A percentile compares a stretch with the other conserved stretches of the same genome.
Evolutionary conservation across 805 yeast species (phyloP).

Genomic region (Ogataea haglerorum): DNA sequence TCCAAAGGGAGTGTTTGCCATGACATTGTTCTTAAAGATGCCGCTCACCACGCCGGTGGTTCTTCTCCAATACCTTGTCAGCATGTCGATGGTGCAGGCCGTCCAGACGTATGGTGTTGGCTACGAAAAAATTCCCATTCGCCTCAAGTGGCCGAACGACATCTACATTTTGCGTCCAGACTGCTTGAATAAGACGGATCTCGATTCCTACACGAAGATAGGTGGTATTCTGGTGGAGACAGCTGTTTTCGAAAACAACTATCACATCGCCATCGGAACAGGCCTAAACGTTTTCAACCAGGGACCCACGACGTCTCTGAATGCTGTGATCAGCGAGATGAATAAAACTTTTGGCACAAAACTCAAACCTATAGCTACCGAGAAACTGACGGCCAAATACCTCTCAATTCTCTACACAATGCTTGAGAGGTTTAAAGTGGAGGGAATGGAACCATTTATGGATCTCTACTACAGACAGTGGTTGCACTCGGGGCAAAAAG

Average conservation of each 20-base stretch:
- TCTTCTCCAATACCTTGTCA: slow-evolving; percentile 80
- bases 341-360: slow-evolving; percentile 46
- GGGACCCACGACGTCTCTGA: slow-evolving; percentile 92
- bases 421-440: slow-evolving; percentile 50
- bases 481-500: slow-evolving; percentile 78
- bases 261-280: slow-evolving; percentile 73
- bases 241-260: slow-evolving; percentile 55
- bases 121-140: slow-evolving; percentile 71
- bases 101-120: slow-evolving; percentile 49
- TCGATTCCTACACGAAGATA: slow-evolving; percentile 56
- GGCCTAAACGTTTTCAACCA: slow-evolving; percentile 81
- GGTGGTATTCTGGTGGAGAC: slow-evolving; percentile 86
- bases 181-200: slow-evolving; percentile 32
- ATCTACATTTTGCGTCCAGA: slow-evolving; percentile 72
- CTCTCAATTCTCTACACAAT: slow-evolving; percentile 63
- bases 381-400: slow-evolving; percentile 61
- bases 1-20: slow-evolving; percentile 88
- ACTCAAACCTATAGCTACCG: slow-evolving; percentile 34
- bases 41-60: slow-evolving; percentile 61
- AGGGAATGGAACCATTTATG: slow-evolving; percentile 69
- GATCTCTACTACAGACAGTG: slow-evolving; percentile 74
- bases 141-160: slow-evolving; percentile 97
- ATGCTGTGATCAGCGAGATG: slow-evolving; percentile 59
- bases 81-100: slow-evolving; percentile 81
- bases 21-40: slow-evolving; percentile 64